Evolutionary conservation across 352 stramenopile genomes (phyloP).

Genomic region (Globisporangium radiosum): DNA sequence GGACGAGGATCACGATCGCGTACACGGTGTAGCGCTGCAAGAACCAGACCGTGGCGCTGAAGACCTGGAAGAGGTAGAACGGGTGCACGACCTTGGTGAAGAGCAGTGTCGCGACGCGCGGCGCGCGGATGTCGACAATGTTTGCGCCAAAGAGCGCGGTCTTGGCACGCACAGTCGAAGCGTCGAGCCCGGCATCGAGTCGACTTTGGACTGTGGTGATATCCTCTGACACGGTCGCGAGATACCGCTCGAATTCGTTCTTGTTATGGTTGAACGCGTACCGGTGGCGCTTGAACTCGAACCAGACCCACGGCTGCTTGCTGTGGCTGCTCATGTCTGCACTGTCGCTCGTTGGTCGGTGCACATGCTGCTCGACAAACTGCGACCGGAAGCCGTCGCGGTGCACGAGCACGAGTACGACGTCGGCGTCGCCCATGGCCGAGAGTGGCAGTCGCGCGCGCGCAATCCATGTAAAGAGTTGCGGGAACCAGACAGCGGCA

Average conservation of each 20-base stretch:
- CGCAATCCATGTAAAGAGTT: conserved; percentile 51
- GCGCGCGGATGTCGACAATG: conserved; percentile 30
- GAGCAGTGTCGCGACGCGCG: conserved; percentile 26
- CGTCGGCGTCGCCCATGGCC: conserved; percentile 31
- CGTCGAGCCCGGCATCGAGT: conserved; percentile 22
- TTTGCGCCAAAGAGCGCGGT: conserved; percentile 40
- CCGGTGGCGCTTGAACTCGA: conserved; percentile 65
- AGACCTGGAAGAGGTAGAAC: conserved; percentile 78
- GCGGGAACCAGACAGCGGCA: conserved; percentile 51
- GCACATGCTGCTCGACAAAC: conserved; percentile 32
- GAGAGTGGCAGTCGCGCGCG: conserved; percentile 19
- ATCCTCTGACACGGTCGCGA: conserved; percentile 28
- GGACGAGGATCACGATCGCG: conserved; percentile 46
- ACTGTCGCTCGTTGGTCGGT: conserved; percentile 8
- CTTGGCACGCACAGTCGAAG: conserved; percentile 9
- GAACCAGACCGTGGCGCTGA: conserved; percentile 61
- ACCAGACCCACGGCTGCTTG: conserved; percentile 40
- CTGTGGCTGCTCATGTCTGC: background rate
- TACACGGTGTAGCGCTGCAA: conserved; percentile 59
- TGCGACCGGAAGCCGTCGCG: conserved; percentile 24
- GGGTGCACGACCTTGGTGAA: conserved; percentile 65
- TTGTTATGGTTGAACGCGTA: conserved; percentile 53
- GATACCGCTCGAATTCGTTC: conserved; percentile 41
- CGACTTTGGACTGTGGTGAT: conserved; percentile 17
- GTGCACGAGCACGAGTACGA: conserved; percentile 36